Percentiles rank a stretch among this genome's conserved stretches.
These are phyloP conservation scores for Medicago lupulina DNA, from an alignment of 306 rosid species.

Conservation along the genomic window DNA sequence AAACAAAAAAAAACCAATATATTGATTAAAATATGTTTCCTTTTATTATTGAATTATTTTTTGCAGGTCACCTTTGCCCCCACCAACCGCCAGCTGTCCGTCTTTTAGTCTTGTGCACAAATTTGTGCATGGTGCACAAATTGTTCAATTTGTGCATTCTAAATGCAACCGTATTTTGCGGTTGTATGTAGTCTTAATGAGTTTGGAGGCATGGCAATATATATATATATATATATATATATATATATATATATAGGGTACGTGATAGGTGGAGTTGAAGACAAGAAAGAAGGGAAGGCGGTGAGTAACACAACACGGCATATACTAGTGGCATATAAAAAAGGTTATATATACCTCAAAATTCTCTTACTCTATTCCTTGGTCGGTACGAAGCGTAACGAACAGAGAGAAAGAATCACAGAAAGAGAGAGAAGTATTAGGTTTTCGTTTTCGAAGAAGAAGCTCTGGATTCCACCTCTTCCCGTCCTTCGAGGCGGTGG, in stretches of 20 bases:
- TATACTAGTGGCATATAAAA: conserved; percentile 31
- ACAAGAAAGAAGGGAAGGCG: conserved; percentile 36
- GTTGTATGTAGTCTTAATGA: too few species aligned
- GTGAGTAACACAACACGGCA: conserved; percentile 23
- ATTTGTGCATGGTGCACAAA: too few species aligned
- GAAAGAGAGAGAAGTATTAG: background rate
- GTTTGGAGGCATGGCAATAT: background rate
- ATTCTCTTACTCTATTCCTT: conserved; percentile 19
- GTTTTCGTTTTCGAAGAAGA: conserved; percentile 48
- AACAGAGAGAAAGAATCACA: conserved; percentile 10
- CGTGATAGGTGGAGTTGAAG: conserved; percentile 25
- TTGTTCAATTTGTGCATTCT: too few species aligned
- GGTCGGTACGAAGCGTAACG: conserved; percentile 20
- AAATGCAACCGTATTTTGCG: too few species aligned
- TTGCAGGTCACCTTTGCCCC: too few species aligned
- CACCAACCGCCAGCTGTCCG: too few species aligned
- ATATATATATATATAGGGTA: too few species aligned
- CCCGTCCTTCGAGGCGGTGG: conserved; percentile 98
- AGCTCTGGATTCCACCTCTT: conserved; percentile 89
- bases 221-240: too few species aligned
- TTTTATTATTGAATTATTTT: too few species aligned
- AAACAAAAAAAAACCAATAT: too few species aligned
- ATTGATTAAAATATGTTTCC: too few species aligned
- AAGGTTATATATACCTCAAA: conserved; percentile 22
- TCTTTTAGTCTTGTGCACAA: too few species aligned